A percentile compares a stretch with the other conserved stretches of the same genome.
These are phyloP conservation scores for Clathrospora elynae DNA, from an alignment of 2,329 filamentous ascomycete genomes.

Conservation along the genomic window DNA sequence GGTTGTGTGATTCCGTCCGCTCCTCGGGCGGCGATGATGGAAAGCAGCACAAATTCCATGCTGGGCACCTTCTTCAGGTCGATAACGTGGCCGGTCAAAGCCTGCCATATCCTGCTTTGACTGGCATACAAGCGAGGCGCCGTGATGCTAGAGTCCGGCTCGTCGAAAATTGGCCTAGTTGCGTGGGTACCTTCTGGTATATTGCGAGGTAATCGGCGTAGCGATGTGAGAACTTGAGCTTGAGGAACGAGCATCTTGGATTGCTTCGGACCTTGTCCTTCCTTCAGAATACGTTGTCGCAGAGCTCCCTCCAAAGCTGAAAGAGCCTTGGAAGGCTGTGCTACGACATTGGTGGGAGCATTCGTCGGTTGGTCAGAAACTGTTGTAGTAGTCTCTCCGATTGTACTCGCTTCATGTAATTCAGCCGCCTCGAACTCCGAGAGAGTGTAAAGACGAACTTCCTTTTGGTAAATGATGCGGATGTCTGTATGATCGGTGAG, in stretches of 20 bases:
- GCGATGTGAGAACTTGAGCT: not conserved
- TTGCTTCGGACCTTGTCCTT: conserved; percentile 8
- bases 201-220: conserved; percentile 18
- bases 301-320: conserved; percentile 23
- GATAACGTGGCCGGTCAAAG: conserved; percentile 63
- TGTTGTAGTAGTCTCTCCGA: not conserved
- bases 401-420: conserved; percentile 15
- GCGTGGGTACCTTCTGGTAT: conserved; percentile 10
- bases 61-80: conserved; percentile 60
- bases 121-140: conserved; percentile 52
- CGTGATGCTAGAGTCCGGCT: conserved; percentile 24
- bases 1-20: conserved; percentile 63
- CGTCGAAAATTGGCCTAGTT: conserved; percentile 33
- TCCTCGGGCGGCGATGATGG: conserved; percentile 62
- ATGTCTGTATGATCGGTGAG: conserved; percentile 62
- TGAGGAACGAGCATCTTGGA: not conserved
- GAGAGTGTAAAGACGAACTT: conserved; percentile 37
- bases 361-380: not conserved
- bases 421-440: conserved; percentile 43
- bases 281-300: conserved; percentile 23
- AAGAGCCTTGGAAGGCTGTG: conserved; percentile 21
- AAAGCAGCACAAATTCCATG: conserved; percentile 62
- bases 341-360: not conserved
- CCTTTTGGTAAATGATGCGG: conserved; percentile 55
- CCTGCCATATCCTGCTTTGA: conserved; percentile 63